Conservation (phyloP, 257 asterid genomes). For the Ballota nigra region DNA sequence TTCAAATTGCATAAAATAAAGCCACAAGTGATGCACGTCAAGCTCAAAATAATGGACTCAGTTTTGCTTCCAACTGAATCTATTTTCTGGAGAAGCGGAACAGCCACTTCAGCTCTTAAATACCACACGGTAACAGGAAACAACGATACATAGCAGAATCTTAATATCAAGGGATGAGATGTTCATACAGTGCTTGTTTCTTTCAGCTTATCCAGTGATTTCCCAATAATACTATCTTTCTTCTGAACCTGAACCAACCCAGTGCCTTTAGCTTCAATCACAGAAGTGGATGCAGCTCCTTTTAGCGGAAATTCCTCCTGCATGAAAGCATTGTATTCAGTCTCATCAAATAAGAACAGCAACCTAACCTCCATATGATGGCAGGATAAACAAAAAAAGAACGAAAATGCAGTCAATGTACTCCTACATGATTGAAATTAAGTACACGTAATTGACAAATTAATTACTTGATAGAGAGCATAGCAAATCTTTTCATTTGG, state of each 20-base stretch:
- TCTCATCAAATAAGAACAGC: conserved; percentile 17
- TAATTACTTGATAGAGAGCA: not conserved
- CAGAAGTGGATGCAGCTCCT: conserved; percentile 38
- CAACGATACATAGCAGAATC: not conserved
- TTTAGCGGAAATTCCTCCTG: conserved; percentile 67
- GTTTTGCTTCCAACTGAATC: no score
- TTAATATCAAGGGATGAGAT: conserved; percentile 19
- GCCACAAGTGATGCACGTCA: no score
- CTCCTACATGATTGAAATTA: conserved; percentile 2
- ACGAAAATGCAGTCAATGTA: not conserved
- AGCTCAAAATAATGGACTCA: no score
- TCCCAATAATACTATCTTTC: conserved; percentile 66
- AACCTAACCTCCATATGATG: conserved; percentile 11
- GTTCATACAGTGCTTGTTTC: conserved; percentile 82
- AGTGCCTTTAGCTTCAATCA: conserved; percentile 38
- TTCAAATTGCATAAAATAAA: not conserved
- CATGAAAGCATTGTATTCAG: conserved; percentile 23
- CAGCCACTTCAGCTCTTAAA: conserved; percentile 17
- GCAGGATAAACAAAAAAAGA: not conserved
- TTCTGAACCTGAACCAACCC: conserved; percentile 51
- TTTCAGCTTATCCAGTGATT: conserved; percentile 84
- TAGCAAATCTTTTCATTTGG: not conserved
- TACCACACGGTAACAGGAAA: conserved; percentile 2
- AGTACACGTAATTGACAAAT: not conserved
- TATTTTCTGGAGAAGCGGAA: not conserved